Percentiles rank a stretch among this genome's conserved stretches.
phyloP scores from a whole-genome alignment of 768 basidiomycete genomes.

The Nevesoporus exiguus region DNA sequence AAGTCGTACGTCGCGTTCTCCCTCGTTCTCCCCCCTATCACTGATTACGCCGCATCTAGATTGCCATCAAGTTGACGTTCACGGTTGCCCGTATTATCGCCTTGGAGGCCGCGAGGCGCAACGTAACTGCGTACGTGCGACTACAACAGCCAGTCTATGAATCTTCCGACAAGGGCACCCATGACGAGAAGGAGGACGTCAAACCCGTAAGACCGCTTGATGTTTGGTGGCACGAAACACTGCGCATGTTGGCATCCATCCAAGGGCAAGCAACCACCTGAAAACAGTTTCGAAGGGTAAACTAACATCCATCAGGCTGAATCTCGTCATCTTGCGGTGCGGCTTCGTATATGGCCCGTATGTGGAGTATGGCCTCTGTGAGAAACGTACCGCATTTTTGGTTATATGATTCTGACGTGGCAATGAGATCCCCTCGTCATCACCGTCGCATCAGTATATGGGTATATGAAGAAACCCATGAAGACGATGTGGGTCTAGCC shows the following conservation, averaged over 20 bases:
- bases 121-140: conserved; percentile 76
- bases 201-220: conserved; percentile 70
- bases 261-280: conserved; percentile 57
- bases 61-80: conserved; percentile 75
- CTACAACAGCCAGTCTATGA: conserved; percentile 79
- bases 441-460: conserved; percentile 76
- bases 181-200: conserved; percentile 70
- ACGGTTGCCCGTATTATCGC: conserved; percentile 65
- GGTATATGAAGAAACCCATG: conserved; percentile 80
- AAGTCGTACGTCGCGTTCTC: conserved; percentile 49
- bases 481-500: conserved; percentile 62
- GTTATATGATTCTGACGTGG: conserved; percentile 13
- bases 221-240: conserved; percentile 87
- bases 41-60: conserved; percentile 40
- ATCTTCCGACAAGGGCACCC: conserved; percentile 58
- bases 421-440: conserved; percentile 62
- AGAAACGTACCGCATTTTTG: conserved; percentile 24
- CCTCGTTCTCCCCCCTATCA: background rate
- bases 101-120: conserved; percentile 73
- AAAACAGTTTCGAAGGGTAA: background rate
- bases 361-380: conserved; percentile 65
- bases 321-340: conserved; percentile 72
- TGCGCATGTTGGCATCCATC: conserved; percentile 71
- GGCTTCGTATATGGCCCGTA: conserved; percentile 83
- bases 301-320: conserved; percentile 49